These are phyloP conservation scores for Ceratocystis papillata DNA, from an alignment of 2,329 filamentous ascomycete species.

Conservation along the genomic window DNA sequence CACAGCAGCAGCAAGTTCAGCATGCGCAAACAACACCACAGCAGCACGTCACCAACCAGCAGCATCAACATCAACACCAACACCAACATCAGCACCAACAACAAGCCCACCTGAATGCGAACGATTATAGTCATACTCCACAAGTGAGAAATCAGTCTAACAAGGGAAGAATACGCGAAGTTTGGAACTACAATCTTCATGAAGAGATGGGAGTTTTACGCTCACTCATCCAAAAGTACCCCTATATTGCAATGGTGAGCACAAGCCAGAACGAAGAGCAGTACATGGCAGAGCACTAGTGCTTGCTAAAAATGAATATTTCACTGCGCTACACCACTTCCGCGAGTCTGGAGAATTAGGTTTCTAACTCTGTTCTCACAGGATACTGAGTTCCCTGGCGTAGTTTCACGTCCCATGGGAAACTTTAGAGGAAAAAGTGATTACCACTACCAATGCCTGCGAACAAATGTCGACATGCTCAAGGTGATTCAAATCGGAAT, in stretches of 20 bases:
- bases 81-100: constrained; percentile 27
- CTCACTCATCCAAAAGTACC: constrained; percentile 77
- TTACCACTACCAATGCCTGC: constrained; percentile 96
- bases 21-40: constrained; percentile 29
- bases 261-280: neutral
- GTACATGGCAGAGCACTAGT: no score
- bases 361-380: constrained; percentile 33
- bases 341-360: neutral
- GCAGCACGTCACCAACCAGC: constrained; percentile 28
- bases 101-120: constrained; percentile 30
- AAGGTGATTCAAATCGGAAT: constrained; percentile 97
- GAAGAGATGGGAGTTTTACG: constrained; percentile 82
- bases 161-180: constrained; percentile 81
- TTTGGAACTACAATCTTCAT: constrained; percentile 85
- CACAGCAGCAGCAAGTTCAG: constrained; percentile 45
- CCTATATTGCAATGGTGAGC: constrained; percentile 93
- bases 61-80: constrained; percentile 42
- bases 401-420: constrained; percentile 90
- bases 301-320: no score
- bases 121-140: constrained; percentile 35
- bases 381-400: constrained; percentile 98
- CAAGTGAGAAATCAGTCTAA: constrained; percentile 49
- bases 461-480: constrained; percentile 92
- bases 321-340: constrained; percentile 9
- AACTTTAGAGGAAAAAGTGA: constrained; percentile 90